Base-by-base conservation (phyloP, 495 filamentous ascomycete genomes). In the Talaromyces wortmannii region DNA sequence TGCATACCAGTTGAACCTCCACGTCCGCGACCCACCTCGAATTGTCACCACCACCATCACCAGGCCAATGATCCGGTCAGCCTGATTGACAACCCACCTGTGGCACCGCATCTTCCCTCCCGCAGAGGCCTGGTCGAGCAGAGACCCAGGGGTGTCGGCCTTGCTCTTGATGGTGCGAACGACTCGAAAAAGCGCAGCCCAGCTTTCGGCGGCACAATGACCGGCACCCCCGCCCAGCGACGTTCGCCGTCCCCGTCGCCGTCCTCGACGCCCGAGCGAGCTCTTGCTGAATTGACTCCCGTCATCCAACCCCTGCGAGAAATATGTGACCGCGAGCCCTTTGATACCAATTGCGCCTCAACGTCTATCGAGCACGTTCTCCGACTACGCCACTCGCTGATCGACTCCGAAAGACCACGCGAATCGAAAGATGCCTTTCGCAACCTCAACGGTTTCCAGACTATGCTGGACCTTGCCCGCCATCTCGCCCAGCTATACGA, bases 401-500 rank as follows among this genome's bases (percentile, higher is more conserved):
- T 84, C 52, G 81, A 83, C 30, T 70, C 65, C 53, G 67, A 71
- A 46, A 64, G 63, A 17, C 71, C 71, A 15, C 64, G 67, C 40
- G 71, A 75, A 47, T 69, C 74, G 15, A 81, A 88, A 72, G 92
- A 96, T 72, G 82, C 85, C 50, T 97, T 98, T 69, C 86, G 92
- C 56, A 83, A 87, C 64, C 77, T 88, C 33, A 75, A 80, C 55
- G 94, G 94, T 58, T 97, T 97, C 66, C 81, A 92, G 56, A 75
- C 76, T 30, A 65, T 96, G 31, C 70, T 96, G 45, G 71, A 83
- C 15, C 76, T 90, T 11, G 70, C 92, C 5, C 78, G 81, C 17
- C 80, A 83, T 16, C 77, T 89, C 54, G 86, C 86, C 5, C 83
- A 86, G 53, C 83, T 83, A 57, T 95, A 92, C 67, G 80, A 87